Evolutionary conservation across 768 basidiomycete species (phyloP), one percentile per base, ranked within the genome.

Genomic region (Suillus variegatus): DNA sequence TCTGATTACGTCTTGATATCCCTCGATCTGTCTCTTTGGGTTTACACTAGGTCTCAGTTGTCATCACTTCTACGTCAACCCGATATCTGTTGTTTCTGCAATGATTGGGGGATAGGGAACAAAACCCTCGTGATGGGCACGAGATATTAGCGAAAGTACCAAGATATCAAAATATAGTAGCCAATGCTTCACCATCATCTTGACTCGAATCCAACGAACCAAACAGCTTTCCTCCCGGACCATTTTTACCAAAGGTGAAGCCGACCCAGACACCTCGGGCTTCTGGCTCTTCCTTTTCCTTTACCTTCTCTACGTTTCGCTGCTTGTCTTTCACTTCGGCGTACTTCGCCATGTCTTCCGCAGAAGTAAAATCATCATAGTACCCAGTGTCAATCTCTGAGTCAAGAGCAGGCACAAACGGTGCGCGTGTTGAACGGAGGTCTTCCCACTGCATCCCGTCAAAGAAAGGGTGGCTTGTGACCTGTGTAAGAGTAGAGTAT

Each of bases 241-340:
- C 91, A 74, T 93, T 93, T 79, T 93, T 94, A 36, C 93, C 93
- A 79, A 94, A 95, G 4, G 93, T 94, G 71, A 94, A 95, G 3
- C 93, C 93, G 62, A 94, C 93, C 93, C 93, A 94, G 51, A 94
- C 91, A 6, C 93, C 93, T 57, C 93, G 80, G 2, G 82, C 76
- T 70, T 85, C 79, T 4, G 82, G 76, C 65, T 94, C 93, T 4
- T 93, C 94, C 76, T 92, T 92, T 81, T 99, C 97, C 77, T 85
- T 88, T n/a, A 98, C 93, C 64, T 85, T 86, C 32, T 25, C 97
- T 32, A 99, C 96, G 74, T 98, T 96, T 72, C 80, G 82, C 79
- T 98, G 95, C 79, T 99, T 99, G 82, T 97, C 97, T 77, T 92
- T 88, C 8, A 99, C 97, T 76, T 99, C 97, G 13, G 96, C 94